Base-by-base conservation (phyloP, 2,329 filamentous ascomycete genomes). In the Didymella pinodella region DNA sequence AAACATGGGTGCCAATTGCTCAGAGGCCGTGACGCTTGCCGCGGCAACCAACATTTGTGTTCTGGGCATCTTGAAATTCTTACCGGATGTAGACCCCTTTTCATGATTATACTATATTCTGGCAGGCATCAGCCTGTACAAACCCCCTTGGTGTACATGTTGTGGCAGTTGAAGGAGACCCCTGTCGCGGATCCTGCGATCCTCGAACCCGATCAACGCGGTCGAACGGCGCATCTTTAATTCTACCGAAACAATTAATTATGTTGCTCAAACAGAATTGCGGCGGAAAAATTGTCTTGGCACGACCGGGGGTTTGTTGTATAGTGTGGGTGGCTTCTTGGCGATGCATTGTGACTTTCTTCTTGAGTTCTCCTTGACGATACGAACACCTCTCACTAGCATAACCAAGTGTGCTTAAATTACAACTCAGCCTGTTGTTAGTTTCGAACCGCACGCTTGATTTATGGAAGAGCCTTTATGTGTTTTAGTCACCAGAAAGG, bases 121-220 rank as follows among this genome's bases (percentile, higher is more conserved):
- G 16, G 18, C 53, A 49, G 28, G 29, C 31, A 29, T 31, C 25
- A 46, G 53, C 25, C 45, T 22, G 45, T n/a, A 50, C 46, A 25
- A n/a, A 32, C 31, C 46, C 31, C 18, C 40, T 49, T 45, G 31
- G 22, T 38, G 22, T 12, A 40, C 53, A 55, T 22, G 45, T 8
- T 25, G 11, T 12, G 5, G 10, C n/a, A 14, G 31, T 32, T 14
- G 31, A 4, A 32, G 12, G 31, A 14, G 31, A 56, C 22, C 47
- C 53, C 43, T 32, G 54, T 32, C 28, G 54, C 41, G 41, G 31
- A 57, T 57, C 54, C 48, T 50, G 34, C 41, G 47, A 36, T 20
- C 54, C 54, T 29, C 29, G 12, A 40, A 40, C 26, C 20, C 44
- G 11, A 31, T 11, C 29, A 34, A 38, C 10, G 34, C 7, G 18